Conservation (phyloP, 257 asterid species). For the Ophiorrhiza pumila region DNA sequence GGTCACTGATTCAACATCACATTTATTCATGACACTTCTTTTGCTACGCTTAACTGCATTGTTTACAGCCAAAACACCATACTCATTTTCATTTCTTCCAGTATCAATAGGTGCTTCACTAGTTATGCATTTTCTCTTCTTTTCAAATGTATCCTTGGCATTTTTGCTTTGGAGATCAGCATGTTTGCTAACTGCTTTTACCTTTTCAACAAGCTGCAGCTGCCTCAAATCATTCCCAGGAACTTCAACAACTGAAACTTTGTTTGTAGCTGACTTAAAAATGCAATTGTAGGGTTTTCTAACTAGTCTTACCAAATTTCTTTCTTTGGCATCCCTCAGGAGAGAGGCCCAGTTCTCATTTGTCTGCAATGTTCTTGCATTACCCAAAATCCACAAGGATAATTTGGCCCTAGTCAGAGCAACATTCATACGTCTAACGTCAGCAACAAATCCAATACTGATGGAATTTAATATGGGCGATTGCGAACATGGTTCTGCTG, state of each 20-base stretch:
- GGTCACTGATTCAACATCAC: slow-evolving; percentile 22
- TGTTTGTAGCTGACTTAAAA: slow-evolving; percentile 28
- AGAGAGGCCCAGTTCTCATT: slow-evolving; percentile 89
- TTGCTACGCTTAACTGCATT: slow-evolving; percentile 33
- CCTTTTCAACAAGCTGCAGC: slow-evolving; percentile 36
- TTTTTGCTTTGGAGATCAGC: slow-evolving; percentile 27
- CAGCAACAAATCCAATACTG: slow-evolving; percentile 91
- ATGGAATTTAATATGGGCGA: slow-evolving; percentile 35
- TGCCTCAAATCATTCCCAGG: slow-evolving; percentile 33
- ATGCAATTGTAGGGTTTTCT: slow-evolving; percentile 68
- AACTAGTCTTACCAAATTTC: slow-evolving; percentile 59
- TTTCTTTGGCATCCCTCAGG: slow-evolving; percentile 62
- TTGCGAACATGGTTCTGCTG: slow-evolving; percentile 55
- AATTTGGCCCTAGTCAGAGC: slow-evolving; percentile 92
- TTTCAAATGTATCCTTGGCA: slow-evolving; percentile 32
- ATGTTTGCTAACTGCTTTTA: slow-evolving; percentile 22
- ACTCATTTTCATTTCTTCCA: slow-evolving; percentile 23
- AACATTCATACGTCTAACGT: slow-evolving; percentile 98
- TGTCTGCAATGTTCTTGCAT: slow-evolving; percentile 65
- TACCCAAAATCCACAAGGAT: slow-evolving; percentile 89
- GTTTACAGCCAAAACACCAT: slow-evolving; percentile 19
- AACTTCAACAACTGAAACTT: slow-evolving; percentile 30
- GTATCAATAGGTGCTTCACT: slow-evolving; percentile 21
- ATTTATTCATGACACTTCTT: slow-evolving; percentile 30
- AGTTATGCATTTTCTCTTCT: slow-evolving; percentile 43